Evolutionary conservation across 176 grass and related monocot genomes (phyloP).

Genomic region (Rhynchospora tenuis): DNA sequence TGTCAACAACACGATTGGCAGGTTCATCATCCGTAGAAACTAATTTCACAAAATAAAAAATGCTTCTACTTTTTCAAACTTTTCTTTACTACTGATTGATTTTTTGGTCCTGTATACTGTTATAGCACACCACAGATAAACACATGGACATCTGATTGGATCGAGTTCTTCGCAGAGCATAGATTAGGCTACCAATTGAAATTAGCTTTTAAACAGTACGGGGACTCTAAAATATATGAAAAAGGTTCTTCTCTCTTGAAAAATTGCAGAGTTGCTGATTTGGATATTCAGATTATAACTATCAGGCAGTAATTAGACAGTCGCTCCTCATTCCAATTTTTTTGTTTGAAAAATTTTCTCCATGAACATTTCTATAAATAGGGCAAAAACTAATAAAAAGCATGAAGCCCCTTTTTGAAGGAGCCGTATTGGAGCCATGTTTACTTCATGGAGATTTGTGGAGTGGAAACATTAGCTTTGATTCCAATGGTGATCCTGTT

Average conservation of each 20-base stretch:
- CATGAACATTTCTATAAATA: slow-evolving; percentile 6
- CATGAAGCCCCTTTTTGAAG: slow-evolving; percentile 53
- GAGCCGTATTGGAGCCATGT: slow-evolving; percentile 53
- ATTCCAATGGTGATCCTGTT: slow-evolving; percentile 58
- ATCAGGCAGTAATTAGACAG: not conserved
- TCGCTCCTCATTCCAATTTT: not conserved
- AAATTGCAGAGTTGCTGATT: not conserved
- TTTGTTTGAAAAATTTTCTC: not conserved
- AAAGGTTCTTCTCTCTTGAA: slow-evolving; percentile 34
- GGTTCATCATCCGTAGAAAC: slow-evolving; percentile 12
- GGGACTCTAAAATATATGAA: slow-evolving; percentile 56
- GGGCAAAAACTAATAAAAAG: slow-evolving; percentile 51
- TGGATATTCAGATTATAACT: not conserved
- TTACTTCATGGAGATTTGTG: slow-evolving; percentile 84
- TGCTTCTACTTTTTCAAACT: not conserved
- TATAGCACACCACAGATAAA: slow-evolving; percentile 78
- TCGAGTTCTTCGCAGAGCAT: slow-evolving; percentile 73
- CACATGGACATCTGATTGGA: slow-evolving; percentile 71
- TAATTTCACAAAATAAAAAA: not conserved
- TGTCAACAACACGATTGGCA: slow-evolving; percentile 77
- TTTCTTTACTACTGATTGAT: not conserved
- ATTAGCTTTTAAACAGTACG: slow-evolving; percentile 35
- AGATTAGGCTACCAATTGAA: slow-evolving; percentile 69
- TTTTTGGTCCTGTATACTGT: not conserved
- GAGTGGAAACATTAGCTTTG: slow-evolving; percentile 76